Conservation (phyloP, 495 filamentous ascomycete species). For the Hypoxylon fuscum region DNA sequence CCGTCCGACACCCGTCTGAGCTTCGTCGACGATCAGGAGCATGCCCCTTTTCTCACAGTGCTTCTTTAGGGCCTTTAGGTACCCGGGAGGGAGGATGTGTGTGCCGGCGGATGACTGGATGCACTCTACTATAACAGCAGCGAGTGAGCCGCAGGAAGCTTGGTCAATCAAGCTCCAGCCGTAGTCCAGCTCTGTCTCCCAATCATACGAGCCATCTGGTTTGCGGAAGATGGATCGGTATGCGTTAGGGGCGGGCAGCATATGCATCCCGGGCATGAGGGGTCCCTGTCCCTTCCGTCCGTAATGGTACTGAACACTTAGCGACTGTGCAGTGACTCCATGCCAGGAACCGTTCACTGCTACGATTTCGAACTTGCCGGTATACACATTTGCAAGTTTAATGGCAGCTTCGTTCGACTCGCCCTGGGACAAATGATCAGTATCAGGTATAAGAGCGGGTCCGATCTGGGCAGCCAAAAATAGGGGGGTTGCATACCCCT, state of each 20-base stretch:
- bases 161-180: slow-evolving; percentile 62
- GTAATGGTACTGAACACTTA: slow-evolving; percentile 57
- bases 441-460: too few species aligned
- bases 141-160: slow-evolving; percentile 62
- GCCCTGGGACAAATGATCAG: slow-evolving; percentile 27
- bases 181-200: slow-evolving; percentile 64
- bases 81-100: slow-evolving; percentile 56
- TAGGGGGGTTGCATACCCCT: slow-evolving; percentile 34
- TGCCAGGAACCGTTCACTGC: slow-evolving; percentile 63
- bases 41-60: slow-evolving; percentile 61
- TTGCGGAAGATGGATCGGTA: slow-evolving; percentile 63
- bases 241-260: slow-evolving; percentile 62
- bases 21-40: slow-evolving; percentile 65
- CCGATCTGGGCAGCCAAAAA: too few species aligned
- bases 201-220: slow-evolving; percentile 64
- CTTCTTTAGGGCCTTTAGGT: slow-evolving; percentile 54
- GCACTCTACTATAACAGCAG: slow-evolving; percentile 64
- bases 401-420: slow-evolving; percentile 65
- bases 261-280: slow-evolving; percentile 45
- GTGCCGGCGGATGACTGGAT: slow-evolving; percentile 63
- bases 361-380: slow-evolving; percentile 66
- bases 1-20: slow-evolving; percentile 63
- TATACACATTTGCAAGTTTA: slow-evolving; percentile 65
- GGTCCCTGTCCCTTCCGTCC: slow-evolving; percentile 57
- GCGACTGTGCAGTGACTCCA: slow-evolving; percentile 57